phyloP scores from a whole-genome alignment of 2,329 filamentous ascomycete genomes.

The Ophiocordyceps camponoti-saundersi region DNA sequence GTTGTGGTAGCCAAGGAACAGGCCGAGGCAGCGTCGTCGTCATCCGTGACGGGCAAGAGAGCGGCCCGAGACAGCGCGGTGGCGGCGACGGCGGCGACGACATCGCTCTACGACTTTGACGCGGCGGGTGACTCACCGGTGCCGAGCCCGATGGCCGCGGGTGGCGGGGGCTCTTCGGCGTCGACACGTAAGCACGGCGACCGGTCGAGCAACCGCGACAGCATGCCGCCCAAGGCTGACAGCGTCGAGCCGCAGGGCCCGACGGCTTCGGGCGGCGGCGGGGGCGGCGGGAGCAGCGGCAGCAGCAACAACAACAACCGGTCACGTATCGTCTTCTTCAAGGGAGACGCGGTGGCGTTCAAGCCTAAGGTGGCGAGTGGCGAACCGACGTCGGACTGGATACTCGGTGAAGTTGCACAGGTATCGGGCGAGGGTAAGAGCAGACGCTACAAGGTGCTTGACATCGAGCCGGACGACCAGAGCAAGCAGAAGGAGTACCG shows the following conservation, averaged over 20 bases:
- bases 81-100: slow-evolving; percentile 9
- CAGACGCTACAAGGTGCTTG: slow-evolving; percentile 62
- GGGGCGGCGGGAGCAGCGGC: slow-evolving; percentile 1
- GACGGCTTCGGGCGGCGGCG: slow-evolving; percentile 1
- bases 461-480: slow-evolving; percentile 58
- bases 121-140: slow-evolving; percentile 26
- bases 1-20: slow-evolving; percentile 26
- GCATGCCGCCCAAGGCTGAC: slow-evolving; percentile 36
- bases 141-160: slow-evolving; percentile 21
- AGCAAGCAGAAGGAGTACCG: slow-evolving; percentile 52
- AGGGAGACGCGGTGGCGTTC: slow-evolving; percentile 50
- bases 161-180: slow-evolving; percentile 1
- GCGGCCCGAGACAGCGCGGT: slow-evolving; percentile 7
- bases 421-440: slow-evolving; percentile 64
- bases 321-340: slow-evolving; percentile 39
- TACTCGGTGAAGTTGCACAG: slow-evolving; percentile 61
- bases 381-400: slow-evolving; percentile 42
- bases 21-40: slow-evolving; percentile 10
- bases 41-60: slow-evolving; percentile 7
- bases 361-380: slow-evolving; percentile 36
- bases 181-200: slow-evolving; percentile 5
- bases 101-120: slow-evolving; percentile 27
- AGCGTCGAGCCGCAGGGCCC: slow-evolving; percentile 28
- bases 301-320: slow-evolving; percentile 12
- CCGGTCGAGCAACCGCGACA: slow-evolving; percentile 23